Conservation (phyloP, 352 stramenopile genomes). For the Pythium monospermum region DNA sequence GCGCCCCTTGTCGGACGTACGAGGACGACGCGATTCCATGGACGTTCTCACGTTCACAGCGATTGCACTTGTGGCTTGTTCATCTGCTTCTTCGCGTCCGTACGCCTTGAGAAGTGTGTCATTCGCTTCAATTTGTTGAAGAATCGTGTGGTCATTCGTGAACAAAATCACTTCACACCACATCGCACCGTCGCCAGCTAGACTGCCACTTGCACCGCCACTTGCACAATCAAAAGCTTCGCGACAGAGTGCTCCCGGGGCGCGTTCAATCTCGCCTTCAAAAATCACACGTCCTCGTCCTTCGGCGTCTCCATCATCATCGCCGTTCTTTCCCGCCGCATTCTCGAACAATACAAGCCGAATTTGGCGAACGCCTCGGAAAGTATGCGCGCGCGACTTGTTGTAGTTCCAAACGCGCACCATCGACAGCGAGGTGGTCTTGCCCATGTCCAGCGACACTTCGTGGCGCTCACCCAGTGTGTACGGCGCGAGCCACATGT, state of each 20-base stretch:
- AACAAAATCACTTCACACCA: conserved; percentile 88
- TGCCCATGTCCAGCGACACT: conserved; percentile 49
- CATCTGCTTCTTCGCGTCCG: conserved; percentile 33
- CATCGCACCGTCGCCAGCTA: conserved; percentile 26
- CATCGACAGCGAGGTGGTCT: conserved; percentile 54
- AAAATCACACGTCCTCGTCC: conserved; percentile 55
- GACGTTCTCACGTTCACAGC: conserved; percentile 30
- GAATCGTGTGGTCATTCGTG: conserved; percentile 54
- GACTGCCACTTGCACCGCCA: no score
- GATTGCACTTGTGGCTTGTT: conserved; percentile 37
- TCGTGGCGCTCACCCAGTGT: conserved; percentile 44
- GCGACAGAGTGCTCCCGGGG: conserved; percentile 50
- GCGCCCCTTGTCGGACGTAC: conserved; percentile 41
- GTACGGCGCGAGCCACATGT: conserved; percentile 89
- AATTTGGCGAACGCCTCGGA: conserved; percentile 55
- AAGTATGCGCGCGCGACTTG: conserved; percentile 83
- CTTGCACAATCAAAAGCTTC: conserved; percentile 38
- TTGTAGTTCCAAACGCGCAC: conserved; percentile 93
- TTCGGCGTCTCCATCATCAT: no score
- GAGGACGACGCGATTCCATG: conserved; percentile 43
- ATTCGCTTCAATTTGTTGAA: conserved; percentile 69
- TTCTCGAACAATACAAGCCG: conserved; percentile 43
- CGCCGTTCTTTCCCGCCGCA: no score
- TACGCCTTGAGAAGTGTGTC: conserved; percentile 26
- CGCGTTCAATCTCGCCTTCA: conserved; percentile 80